phyloP scores from a whole-genome alignment of 1,139 yeast species.

The Entelexis sorbosivorans region DNA sequence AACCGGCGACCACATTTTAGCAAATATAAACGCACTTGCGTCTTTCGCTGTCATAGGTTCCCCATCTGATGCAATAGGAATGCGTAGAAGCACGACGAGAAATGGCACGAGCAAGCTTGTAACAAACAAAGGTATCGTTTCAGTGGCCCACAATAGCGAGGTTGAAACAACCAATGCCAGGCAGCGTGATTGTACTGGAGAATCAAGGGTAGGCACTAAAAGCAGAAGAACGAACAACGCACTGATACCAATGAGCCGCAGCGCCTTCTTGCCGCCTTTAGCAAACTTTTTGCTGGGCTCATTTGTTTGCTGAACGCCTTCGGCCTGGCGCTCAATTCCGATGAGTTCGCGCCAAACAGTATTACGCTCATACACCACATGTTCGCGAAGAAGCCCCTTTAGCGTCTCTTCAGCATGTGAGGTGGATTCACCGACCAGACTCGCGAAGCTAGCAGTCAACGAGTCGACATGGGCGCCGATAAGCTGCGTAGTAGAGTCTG shows the following conservation, averaged over 20 bases:
- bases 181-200: conserved; percentile 59
- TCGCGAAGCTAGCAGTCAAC: conserved; percentile 43
- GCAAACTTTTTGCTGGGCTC: background rate
- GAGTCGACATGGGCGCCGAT: conserved; percentile 42
- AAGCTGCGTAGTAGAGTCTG: conserved; percentile 36
- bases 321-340: conserved; percentile 53
- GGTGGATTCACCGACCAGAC: conserved; percentile 37
- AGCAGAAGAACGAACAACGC: conserved; percentile 38
- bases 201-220: conserved; percentile 45
- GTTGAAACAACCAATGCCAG: conserved; percentile 70
- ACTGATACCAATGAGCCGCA: conserved; percentile 34
- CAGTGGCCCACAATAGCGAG: conserved; percentile 88
- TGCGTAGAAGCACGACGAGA: conserved; percentile 59
- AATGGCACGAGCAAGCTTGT: conserved; percentile 77
- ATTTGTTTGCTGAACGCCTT: conserved; percentile 13
- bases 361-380: conserved; percentile 91
- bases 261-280: background rate
- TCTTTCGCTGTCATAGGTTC: conserved; percentile 48
- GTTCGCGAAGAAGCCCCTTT: conserved; percentile 70
- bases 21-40: conserved; percentile 65
- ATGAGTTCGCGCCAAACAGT: conserved; percentile 97
- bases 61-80: conserved; percentile 43
- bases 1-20: conserved; percentile 92
- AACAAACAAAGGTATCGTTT: conserved; percentile 76
- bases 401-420: conserved; percentile 45